Evolutionary conservation across 306 rosid species (phyloP).

Genomic region (Cicer chorassanicum): DNA sequence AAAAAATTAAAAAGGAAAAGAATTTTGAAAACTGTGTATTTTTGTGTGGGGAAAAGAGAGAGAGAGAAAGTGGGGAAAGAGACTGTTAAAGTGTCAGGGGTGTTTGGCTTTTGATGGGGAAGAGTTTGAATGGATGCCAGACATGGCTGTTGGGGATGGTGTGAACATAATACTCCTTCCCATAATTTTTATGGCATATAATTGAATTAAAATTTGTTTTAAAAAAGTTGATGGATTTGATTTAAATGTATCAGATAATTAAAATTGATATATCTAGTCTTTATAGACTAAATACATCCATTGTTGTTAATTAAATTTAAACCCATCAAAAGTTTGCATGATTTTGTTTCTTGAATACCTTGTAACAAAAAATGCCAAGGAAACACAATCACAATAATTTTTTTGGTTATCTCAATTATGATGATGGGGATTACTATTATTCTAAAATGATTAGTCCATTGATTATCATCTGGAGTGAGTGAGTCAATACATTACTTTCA

Average conservation of each 20-base stretch:
- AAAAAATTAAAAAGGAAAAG: slow-evolving; percentile 44
- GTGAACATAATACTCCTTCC: slow-evolving; percentile 39
- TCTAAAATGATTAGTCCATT: slow-evolving; percentile 80
- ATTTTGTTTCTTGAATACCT: slow-evolving; percentile 56
- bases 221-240: too few relatives aligned
- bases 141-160: slow-evolving; percentile 55
- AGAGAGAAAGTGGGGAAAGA: slow-evolving; percentile 46
- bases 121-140: slow-evolving; percentile 78
- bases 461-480: slow-evolving; percentile 60
- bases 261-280: too few relatives aligned
- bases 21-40: slow-evolving; percentile 60
- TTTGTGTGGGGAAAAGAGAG: slow-evolving; percentile 40
- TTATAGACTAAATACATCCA: too few relatives aligned
- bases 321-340: slow-evolving; percentile 60
- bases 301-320: too few relatives aligned
- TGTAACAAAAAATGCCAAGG: slow-evolving; percentile 2
- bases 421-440: slow-evolving; percentile 85
- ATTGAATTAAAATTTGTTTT: too few relatives aligned
- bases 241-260: too few relatives aligned
- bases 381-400: slow-evolving; percentile 27
- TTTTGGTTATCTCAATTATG: slow-evolving; percentile 46
- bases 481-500: slow-evolving; percentile 41
- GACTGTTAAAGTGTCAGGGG: slow-evolving; percentile 67
- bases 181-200: too few relatives aligned
- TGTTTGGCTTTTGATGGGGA: slow-evolving; percentile 59